A percentile compares a stretch with the other conserved stretches of the same genome.
Conservation (phyloP, 1,284 basidiomycete genomes). For the Apiotrichum akiyoshidainum region DNA sequence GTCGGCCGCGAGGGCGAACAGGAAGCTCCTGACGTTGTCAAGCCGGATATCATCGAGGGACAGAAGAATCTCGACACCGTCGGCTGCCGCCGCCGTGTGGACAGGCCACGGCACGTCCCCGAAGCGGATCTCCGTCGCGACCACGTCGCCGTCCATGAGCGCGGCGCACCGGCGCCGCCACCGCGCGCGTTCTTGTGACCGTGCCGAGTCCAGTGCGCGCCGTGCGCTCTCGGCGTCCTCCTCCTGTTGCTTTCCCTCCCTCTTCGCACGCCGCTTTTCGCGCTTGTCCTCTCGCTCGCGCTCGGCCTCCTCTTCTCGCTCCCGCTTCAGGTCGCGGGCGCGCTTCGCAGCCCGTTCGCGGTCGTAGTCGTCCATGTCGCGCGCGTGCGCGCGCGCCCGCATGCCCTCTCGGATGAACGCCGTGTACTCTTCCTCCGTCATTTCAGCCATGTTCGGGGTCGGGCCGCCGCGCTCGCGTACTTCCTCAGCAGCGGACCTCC, state of each 20-base stretch:
- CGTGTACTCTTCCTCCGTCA: conserved; percentile 32
- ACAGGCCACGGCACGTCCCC: conserved; percentile 77
- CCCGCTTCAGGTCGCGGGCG: not conserved
- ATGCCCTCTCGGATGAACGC: conserved; percentile 29
- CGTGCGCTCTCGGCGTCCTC: not conserved
- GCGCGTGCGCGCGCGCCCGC: conserved; percentile 17
- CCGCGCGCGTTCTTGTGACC: conserved; percentile 10
- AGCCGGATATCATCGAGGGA: conserved; percentile 56
- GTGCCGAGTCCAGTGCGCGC: not conserved
- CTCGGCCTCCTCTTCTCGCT: not conserved
- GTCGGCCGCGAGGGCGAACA: conserved; percentile 55
- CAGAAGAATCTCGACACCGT: conserved; percentile 33
- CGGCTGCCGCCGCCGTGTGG: conserved; percentile 39
- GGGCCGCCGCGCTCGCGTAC: conserved; percentile 17
- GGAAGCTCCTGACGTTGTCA: conserved; percentile 58
- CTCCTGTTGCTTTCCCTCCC: not conserved
- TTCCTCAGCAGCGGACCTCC: conserved; percentile 17
- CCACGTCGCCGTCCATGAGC: conserved; percentile 24
- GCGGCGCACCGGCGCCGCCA: conserved; percentile 22
- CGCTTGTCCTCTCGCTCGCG: conserved; percentile 1
- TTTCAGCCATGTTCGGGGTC: conserved; percentile 25
- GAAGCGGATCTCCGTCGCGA: conserved; percentile 52
- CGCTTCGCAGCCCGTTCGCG: not conserved
- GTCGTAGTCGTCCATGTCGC: conserved; percentile 18
- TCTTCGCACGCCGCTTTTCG: not conserved